Percentiles rank a stretch among this genome's conserved stretches.
These are phyloP conservation scores for Coniochaeta ligniaria DNA, from an alignment of 2,329 filamentous ascomycete genomes.

Conservation along the genomic window DNA sequence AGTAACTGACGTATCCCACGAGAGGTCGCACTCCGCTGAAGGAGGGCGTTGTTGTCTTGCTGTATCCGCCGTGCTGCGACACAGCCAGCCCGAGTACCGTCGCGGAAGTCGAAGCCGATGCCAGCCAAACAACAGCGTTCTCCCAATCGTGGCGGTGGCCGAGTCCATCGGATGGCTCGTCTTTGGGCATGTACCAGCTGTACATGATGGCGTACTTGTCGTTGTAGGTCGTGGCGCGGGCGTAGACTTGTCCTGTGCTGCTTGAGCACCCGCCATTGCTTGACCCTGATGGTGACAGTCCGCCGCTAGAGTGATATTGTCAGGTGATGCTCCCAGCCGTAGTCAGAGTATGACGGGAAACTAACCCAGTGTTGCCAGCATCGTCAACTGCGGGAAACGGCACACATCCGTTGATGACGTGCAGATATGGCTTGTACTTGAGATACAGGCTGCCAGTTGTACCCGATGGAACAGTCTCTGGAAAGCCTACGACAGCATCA, in stretches of 20 bases:
- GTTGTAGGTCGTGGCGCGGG: slow-evolving; percentile 17
- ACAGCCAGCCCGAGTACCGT: slow-evolving; percentile 22
- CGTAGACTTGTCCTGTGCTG: slow-evolving; percentile 26
- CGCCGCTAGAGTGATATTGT: slow-evolving; percentile 15
- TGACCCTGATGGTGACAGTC: slow-evolving; percentile 18
- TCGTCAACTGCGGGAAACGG: slow-evolving; percentile 51
- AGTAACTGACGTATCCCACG: slow-evolving; percentile 22
- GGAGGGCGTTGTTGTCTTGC: slow-evolving; percentile 12
- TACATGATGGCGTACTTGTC: slow-evolving; percentile 24
- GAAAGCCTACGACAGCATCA: slow-evolving; percentile 23
- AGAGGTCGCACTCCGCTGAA: slow-evolving; percentile 19
- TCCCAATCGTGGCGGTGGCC: slow-evolving; percentile 31
- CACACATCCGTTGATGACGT: slow-evolving; percentile 49
- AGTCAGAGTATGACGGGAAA: no score
- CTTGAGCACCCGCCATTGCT: slow-evolving; percentile 18
- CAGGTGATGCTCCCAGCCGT: no score
- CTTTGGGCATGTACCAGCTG: slow-evolving; percentile 31
- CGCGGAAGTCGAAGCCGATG: slow-evolving; percentile 15
- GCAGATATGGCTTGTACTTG: slow-evolving; percentile 27
- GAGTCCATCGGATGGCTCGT: slow-evolving; percentile 24
- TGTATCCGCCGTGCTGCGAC: slow-evolving; percentile 23
- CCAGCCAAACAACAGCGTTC: slow-evolving; percentile 23
- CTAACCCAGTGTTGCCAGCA: slow-evolving; percentile 27
- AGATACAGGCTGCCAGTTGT: slow-evolving; percentile 19
- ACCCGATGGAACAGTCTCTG: slow-evolving; percentile 20